Evolutionary conservation across 768 basidiomycete species (phyloP).

Genomic region (Grammothele lineata): DNA sequence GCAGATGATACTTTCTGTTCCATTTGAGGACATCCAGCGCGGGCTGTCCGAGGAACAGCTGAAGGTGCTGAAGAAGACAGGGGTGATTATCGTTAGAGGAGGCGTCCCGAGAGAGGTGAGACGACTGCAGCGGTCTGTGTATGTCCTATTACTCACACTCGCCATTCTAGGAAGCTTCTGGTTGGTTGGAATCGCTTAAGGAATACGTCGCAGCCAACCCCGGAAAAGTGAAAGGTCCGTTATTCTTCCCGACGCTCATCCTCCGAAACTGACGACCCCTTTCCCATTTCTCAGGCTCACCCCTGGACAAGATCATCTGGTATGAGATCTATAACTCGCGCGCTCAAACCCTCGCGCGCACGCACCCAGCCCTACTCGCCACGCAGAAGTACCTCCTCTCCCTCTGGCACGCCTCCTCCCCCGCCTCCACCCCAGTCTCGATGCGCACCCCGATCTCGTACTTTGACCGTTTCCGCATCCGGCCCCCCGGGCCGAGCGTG

Average conservation of each 20-base stretch:
- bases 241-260: no score
- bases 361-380: constrained; percentile 53
- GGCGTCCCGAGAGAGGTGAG: constrained; percentile 51
- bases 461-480: constrained; percentile 71
- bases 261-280: no score
- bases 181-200: constrained; percentile 52
- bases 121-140: constrained; percentile 19
- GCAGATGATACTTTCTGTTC: constrained; percentile 50
- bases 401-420: constrained; percentile 56
- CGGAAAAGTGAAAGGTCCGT: constrained; percentile 43
- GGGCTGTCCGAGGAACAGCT: constrained; percentile 46
- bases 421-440: constrained; percentile 38
- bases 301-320: constrained; percentile 62
- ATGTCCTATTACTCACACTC: neutral
- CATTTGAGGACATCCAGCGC: constrained; percentile 38
- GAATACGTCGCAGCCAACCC: constrained; percentile 51
- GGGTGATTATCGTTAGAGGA: constrained; percentile 53
- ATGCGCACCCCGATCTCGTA: constrained; percentile 65
- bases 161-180: constrained; percentile 45
- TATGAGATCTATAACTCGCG: constrained; percentile 72
- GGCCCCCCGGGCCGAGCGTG: constrained; percentile 62
- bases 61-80: constrained; percentile 43
- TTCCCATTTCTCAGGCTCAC: constrained; percentile 46
- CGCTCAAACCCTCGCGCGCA: constrained; percentile 61
- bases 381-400: constrained; percentile 56